Evolutionary conservation across 805 yeast species (phyloP).

Genomic region (Spathaspora sp.): DNA sequence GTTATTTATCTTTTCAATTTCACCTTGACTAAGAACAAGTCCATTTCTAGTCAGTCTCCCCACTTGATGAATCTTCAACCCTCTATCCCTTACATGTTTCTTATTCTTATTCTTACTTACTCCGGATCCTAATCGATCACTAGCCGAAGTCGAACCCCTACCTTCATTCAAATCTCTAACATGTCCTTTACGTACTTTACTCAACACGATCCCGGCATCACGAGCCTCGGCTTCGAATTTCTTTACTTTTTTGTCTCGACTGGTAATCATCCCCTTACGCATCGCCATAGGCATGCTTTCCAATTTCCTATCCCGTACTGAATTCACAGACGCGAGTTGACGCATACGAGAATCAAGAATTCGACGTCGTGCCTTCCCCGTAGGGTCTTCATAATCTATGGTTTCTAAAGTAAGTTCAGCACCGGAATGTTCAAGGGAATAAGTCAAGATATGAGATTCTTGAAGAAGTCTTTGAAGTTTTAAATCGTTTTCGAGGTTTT

Average conservation of each 20-base stretch:
- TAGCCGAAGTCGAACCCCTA: constrained; percentile 47
- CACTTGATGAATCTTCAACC: constrained; percentile 69
- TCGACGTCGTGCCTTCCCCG: constrained; percentile 67
- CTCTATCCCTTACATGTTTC: constrained; percentile 60
- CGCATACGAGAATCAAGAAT: constrained; percentile 59
- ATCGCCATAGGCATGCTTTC: constrained; percentile 88
- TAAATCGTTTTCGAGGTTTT: constrained; percentile 65
- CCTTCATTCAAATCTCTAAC: constrained; percentile 55
- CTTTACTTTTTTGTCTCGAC: constrained; percentile 48
- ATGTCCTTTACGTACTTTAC: constrained; percentile 66
- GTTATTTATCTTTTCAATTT: constrained; percentile 47
- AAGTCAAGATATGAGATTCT: constrained; percentile 66
- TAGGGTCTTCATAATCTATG: constrained; percentile 55
- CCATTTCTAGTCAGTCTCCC: constrained; percentile 83
- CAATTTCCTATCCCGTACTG: constrained; percentile 44
- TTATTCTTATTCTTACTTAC: constrained; percentile 20
- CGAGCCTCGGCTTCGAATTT: constrained; percentile 73
- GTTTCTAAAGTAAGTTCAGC: constrained; percentile 66
- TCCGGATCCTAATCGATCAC: constrained; percentile 50
- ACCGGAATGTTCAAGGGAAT: constrained; percentile 49
- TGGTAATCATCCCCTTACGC: constrained; percentile 76
- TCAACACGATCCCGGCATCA: constrained; percentile 87
- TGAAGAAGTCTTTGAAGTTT: constrained; percentile 64
- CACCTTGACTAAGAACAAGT: constrained; percentile 61
- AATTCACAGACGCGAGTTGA: constrained; percentile 35